A percentile compares a stretch with the other conserved stretches of the same genome.
Evolutionary conservation across 164 flowering plant genomes (phyloP).

Genomic region (Nelumbo lutea): DNA sequence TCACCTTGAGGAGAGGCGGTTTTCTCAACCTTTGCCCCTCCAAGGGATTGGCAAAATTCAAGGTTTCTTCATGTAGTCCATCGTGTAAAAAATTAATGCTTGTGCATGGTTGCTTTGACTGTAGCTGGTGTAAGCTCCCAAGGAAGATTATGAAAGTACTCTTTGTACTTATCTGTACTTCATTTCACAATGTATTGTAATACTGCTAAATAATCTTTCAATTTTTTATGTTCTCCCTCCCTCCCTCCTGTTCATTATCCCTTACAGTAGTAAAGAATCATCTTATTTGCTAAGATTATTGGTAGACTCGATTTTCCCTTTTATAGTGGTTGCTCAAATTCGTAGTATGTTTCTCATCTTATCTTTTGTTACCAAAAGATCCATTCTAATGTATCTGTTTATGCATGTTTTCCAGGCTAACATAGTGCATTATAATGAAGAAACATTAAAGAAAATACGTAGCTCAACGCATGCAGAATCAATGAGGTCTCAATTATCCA

Average conservation of each 20-base stretch:
- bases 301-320: background rate
- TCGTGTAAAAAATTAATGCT: background rate
- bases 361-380: background rate
- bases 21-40: no score
- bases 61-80: no score
- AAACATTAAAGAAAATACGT: conserved; percentile 52
- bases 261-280: background rate
- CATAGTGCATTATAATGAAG: conserved; percentile 74
- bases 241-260: background rate
- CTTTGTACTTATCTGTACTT: background rate
- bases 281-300: background rate
- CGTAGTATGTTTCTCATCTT: background rate
- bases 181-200: background rate
- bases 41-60: no score
- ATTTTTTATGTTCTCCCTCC: background rate
- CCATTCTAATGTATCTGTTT: conserved; percentile 5
- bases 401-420: conserved; percentile 54
- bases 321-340: background rate
- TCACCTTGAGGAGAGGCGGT: no score
- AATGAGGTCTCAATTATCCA: conserved; percentile 28
- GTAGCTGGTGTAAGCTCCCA: background rate
- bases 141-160: background rate
- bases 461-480: conserved; percentile 35
- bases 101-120: background rate
- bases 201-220: background rate